phyloP scores from a whole-genome alignment of 306 rosid genomes.

The Pyrus communis region DNA sequence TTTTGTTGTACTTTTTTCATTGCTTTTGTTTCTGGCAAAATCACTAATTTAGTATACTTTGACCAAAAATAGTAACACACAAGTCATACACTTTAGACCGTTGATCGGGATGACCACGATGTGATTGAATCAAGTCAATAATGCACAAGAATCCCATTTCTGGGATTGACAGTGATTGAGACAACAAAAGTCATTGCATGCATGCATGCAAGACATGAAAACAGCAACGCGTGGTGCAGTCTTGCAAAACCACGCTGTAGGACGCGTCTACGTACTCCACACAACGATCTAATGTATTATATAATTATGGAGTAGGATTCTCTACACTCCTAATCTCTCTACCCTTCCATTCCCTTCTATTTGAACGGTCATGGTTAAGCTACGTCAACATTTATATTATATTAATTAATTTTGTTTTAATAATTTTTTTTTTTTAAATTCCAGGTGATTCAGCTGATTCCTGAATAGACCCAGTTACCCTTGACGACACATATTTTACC shows the following conservation, averaged over 20 bases:
- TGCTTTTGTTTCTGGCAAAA: neutral
- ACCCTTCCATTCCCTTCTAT: no score
- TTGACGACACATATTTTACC: conserved; percentile 21
- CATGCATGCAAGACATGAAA: neutral
- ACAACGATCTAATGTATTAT: neutral
- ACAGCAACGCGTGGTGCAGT: conserved; percentile 19
- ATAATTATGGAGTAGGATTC: no score
- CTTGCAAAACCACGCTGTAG: neutral
- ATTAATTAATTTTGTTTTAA: neutral
- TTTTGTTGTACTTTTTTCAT: neutral
- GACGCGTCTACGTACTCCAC: neutral
- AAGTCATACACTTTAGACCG: neutral
- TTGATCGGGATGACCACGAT: neutral
- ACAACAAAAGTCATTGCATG: neutral
- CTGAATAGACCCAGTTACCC: neutral
- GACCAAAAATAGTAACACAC: neutral
- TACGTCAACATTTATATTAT: neutral
- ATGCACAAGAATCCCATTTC: neutral
- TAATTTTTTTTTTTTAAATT: neutral
- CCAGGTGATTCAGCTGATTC: conserved; percentile 16
- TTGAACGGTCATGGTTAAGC: no score
- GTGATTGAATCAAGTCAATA: neutral
- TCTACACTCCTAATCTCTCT: no score
- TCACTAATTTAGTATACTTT: neutral
- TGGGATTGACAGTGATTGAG: neutral